Percentiles rank a stretch among this genome's conserved stretches.
phyloP scores from a whole-genome alignment of 345 rosid species.

The Eucalyptus tenuipes region DNA sequence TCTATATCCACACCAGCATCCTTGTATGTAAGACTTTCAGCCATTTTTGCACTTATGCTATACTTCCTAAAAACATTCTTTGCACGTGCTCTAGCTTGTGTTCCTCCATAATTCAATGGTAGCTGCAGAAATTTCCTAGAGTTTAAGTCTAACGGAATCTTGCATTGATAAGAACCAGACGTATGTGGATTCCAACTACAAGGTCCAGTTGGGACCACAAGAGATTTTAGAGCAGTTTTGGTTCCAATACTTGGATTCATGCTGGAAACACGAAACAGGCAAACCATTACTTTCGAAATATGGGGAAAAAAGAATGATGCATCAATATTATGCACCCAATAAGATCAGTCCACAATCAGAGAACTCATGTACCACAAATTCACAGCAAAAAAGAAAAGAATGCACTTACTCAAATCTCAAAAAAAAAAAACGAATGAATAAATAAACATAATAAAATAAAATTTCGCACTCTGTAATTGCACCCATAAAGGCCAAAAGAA shows the following conservation, averaged over 20 bases:
- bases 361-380: neutral
- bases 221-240: neutral
- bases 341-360: neutral
- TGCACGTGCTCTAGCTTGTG: neutral
- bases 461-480: neutral
- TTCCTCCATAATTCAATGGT: neutral
- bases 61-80: neutral
- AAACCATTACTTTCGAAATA: neutral
- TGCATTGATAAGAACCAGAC: neutral
- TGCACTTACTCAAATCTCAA: neutral
- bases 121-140: neutral
- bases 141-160: neutral
- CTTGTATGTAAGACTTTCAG: slow-evolving; percentile 50
- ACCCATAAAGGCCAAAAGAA: neutral
- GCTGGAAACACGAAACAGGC: neutral
- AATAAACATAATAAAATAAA: neutral
- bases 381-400: neutral
- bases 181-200: neutral
- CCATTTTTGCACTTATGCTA: neutral
- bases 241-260: neutral
- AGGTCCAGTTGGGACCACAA: neutral
- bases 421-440: neutral
- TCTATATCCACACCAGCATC: slow-evolving; percentile 93
- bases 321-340: neutral
- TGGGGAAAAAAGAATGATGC: neutral